Evolutionary conservation across 306 rosid species (phyloP), one percentile per base, ranked within the genome.

Genomic region (Rosa rugosa): DNA sequence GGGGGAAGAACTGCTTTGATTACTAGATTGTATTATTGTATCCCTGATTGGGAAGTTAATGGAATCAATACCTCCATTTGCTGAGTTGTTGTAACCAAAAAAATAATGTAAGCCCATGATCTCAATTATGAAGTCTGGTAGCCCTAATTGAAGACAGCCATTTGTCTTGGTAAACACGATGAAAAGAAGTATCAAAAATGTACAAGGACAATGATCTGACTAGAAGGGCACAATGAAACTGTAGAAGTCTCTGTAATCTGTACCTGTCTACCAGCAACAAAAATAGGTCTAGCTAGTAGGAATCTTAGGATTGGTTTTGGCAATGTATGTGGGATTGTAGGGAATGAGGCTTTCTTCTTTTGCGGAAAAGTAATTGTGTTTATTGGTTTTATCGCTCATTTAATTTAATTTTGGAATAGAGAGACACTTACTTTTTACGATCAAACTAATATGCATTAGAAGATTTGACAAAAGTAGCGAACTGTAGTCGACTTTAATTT

Each of bases 81-180:
- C 53, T 23, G 46, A 65, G 46, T 42, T 22, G 41, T 42, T 56
- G 77, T 25, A 27, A 22, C 77, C 69, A 11, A 23, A 38, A 38
- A 23, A 13, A 22, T 13, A 23, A 57, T 13, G 17, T 22, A 22
- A 74, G 51, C 77, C 53, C 54, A 41, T 41, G 69, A 57, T 16
- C 69, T 75, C 44, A 75, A 59, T 42, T 59, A 59, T 75, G 69
- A 27, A 59, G 41, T 67, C 69, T 22, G 34, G 11, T 60, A 23
- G 8, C 40, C 68, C 40, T 56, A 73, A 56, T 56, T 22, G n/a
- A 40, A 25, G 42, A 27, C 0, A 5, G 8, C 40, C 68, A 59
- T 3, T 4, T 59, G 4, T 23, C 16, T 11, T 11, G 66, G 66
- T 60, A 23, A 17, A 9, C 66, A 25, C 25, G 68, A 62, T 62